Evolutionary conservation across 208 protist genomes (phyloP).

Genomic region (Entamoeba nuttalli): DNA sequence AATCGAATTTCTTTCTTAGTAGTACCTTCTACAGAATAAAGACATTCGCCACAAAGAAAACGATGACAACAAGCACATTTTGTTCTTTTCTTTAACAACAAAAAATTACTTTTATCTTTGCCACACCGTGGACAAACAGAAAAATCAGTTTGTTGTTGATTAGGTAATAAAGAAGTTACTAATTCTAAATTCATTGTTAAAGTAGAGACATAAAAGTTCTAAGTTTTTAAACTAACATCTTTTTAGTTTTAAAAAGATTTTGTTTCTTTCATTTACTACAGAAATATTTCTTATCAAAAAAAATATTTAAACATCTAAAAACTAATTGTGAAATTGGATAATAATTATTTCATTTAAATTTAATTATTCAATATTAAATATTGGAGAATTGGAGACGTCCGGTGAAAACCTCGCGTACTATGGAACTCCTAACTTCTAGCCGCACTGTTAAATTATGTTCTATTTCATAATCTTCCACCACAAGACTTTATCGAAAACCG

Average conservation of each 20-base stretch:
- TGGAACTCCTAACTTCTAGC: background rate
- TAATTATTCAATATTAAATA: background rate
- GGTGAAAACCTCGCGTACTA: background rate
- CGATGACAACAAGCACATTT: background rate
- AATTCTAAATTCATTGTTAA: background rate
- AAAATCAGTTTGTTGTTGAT: background rate
- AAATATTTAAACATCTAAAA: too few relatives aligned
- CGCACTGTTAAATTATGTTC: background rate
- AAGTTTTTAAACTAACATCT: too few relatives aligned
- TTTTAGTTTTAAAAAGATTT: too few relatives aligned
- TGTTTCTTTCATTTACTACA: too few relatives aligned
- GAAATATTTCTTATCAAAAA: too few relatives aligned
- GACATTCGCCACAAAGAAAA: background rate
- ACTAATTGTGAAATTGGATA: too few relatives aligned
- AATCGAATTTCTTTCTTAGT: background rate
- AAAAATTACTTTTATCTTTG: background rate
- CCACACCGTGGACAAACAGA: background rate
- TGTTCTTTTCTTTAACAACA: background rate
- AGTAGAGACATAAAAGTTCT: too few relatives aligned
- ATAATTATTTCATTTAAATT: too few relatives aligned
- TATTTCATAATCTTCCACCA: background rate
- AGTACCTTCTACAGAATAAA: background rate
- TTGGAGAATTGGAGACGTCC: background rate
- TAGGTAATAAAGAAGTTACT: too few relatives aligned
- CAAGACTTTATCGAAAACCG: background rate